Evolutionary conservation across 345 rosid genomes (phyloP), one percentile per base, ranked within the genome.

Genomic region (Citrus glauca): DNA sequence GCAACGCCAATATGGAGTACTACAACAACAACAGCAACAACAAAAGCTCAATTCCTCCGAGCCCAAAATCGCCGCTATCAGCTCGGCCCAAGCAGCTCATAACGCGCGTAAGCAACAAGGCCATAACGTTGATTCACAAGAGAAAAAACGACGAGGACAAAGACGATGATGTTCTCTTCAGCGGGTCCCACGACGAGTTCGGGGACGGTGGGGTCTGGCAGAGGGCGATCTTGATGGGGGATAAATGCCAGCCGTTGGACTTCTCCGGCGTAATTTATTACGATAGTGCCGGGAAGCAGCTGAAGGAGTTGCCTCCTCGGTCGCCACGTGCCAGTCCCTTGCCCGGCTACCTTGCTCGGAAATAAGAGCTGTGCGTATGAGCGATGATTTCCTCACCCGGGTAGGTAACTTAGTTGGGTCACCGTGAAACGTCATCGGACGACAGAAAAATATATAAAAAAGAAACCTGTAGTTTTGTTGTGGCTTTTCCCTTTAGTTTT

Each of bases 181-280:
- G 16, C 5, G 20, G 61, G 48, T 0, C 77, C 72, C 80, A 79
- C 32, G 87, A 86, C 0, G 86, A 82, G 27, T 87, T 81, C 72
- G 97, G 90, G 59, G 96, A 96, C 4, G 91, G 94, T 27, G 97
- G 98, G 14, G 89, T 96, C 68, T 96, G 99, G 99, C 98, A 87
- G 73, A 87, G 87, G 87, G 56, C 90, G 76, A 94, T 96, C 77
- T 81, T 96, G 82, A 94, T 96, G 99, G 99, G 99, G 37, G 97
- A 89, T 38, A 91, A 91, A 69, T 96, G 99, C 81, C 91, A 94
- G 85, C 99, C 98, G 83, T 84, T 94, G 87, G 87, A 91, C 84
- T 85, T 91, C 79, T 89, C 99, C 2, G 99, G 98, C n/a, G 98
- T 84, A 40, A 94, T 96, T 30, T 92, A 91, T 73, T 96, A 96